phyloP scores from a whole-genome alignment of 192 early-diverging fungal genomes.

The Umbelopsis vinacea region DNA sequence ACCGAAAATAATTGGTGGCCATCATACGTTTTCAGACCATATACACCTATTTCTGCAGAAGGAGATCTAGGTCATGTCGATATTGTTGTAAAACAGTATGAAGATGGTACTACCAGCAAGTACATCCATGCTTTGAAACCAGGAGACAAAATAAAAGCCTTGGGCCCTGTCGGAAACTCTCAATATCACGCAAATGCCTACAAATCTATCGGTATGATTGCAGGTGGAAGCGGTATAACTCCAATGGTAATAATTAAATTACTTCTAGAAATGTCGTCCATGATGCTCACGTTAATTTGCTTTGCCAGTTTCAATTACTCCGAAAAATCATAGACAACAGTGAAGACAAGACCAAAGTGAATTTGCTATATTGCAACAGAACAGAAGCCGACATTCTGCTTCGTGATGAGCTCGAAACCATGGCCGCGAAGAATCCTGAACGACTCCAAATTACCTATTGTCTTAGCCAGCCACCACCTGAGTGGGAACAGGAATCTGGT shows the following conservation, averaged over 20 bases:
- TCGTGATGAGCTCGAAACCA: slow-evolving; percentile 58
- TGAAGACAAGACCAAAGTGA: slow-evolving; percentile 69
- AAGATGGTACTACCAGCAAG: slow-evolving; percentile 54
- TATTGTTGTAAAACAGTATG: background rate
- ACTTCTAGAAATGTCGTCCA: background rate
- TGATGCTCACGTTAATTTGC: slow-evolving; percentile 27
- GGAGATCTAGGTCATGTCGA: background rate
- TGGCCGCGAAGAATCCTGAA: slow-evolving; percentile 59
- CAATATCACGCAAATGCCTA: background rate
- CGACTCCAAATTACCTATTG: slow-evolving; percentile 65
- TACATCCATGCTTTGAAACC: slow-evolving; percentile 63
- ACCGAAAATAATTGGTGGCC: slow-evolving; percentile 14
- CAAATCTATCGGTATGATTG: background rate
- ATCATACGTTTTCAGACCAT: background rate
- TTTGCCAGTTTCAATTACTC: slow-evolving; percentile 72
- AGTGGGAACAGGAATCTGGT: slow-evolving; percentile 63
- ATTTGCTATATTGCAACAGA: slow-evolving; percentile 67
- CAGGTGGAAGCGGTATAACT: background rate
- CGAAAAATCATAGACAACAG: slow-evolving; percentile 65
- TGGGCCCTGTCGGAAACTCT: background rate
- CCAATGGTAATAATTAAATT: slow-evolving; percentile 2
- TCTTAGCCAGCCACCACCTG: slow-evolving; percentile 51
- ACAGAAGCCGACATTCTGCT: slow-evolving; percentile 71
- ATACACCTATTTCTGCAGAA: slow-evolving; percentile 1
- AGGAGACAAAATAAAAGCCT: slow-evolving; percentile 59